A percentile compares a stretch with the other conserved stretches of the same genome.
phyloP scores from a whole-genome alignment of 805 yeast genomes.

The Candida saitoana region DNA sequence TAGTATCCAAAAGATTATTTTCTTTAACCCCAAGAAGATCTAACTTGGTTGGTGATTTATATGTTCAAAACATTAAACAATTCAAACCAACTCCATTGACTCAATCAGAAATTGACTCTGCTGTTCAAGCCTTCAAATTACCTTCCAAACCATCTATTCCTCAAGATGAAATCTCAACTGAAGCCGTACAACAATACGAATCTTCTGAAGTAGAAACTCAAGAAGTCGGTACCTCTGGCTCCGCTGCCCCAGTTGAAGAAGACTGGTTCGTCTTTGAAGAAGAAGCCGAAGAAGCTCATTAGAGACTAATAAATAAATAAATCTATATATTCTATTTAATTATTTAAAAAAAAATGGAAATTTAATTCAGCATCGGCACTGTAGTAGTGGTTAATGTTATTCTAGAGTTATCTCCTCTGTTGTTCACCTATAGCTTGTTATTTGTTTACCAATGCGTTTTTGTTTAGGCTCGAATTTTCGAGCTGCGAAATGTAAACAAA shows the following conservation, averaged over 20 bases:
- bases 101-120: constrained; percentile 69
- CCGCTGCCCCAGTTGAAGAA: constrained; percentile 48
- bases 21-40: constrained; percentile 40
- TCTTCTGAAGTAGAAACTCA: constrained; percentile 68
- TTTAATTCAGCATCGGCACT: no score
- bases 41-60: constrained; percentile 77
- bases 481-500: no score
- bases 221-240: constrained; percentile 29
- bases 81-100: constrained; percentile 81
- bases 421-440: no score
- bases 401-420: no score
- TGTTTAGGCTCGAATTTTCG: no score
- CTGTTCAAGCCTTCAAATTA: constrained; percentile 76
- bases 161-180: constrained; percentile 61
- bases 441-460: no score
- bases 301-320: constrained; percentile 13
- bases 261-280: constrained; percentile 83
- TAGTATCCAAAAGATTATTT: constrained; percentile 38
- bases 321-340: not conserved
- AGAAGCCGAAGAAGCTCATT: constrained; percentile 49
- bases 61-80: constrained; percentile 79
- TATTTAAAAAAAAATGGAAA: no score
- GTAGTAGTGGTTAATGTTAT: no score
- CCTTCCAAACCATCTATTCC: constrained; percentile 81
- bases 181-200: constrained; percentile 68